Evolutionary conservation across 495 filamentous ascomycete genomes (phyloP).

Genomic region (Aspergillus avenaceus): DNA sequence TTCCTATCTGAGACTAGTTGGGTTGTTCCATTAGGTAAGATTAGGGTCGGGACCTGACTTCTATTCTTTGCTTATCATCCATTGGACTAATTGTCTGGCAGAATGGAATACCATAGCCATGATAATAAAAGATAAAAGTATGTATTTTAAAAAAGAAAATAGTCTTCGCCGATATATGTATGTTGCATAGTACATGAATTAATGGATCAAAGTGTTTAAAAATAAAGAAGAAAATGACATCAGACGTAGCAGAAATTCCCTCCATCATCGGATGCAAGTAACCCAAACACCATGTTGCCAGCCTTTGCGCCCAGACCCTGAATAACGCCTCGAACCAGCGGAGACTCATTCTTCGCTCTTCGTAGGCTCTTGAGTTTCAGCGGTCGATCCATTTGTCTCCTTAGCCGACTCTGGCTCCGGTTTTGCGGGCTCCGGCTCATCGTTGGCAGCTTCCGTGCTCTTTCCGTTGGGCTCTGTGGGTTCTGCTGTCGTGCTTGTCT

Average conservation of each 20-base stretch:
- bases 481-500: constrained; percentile 6
- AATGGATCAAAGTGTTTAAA: constrained; percentile 1
- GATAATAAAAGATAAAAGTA: too few species aligned
- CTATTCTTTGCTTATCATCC: too few species aligned
- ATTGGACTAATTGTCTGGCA: too few species aligned
- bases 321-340: constrained; percentile 12
- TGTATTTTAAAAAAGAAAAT: neutral
- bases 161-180: neutral
- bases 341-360: constrained; percentile 31
- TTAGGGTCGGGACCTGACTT: too few species aligned
- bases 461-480: constrained; percentile 13
- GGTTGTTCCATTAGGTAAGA: neutral
- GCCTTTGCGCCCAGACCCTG: constrained; percentile 38
- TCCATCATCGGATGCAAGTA: constrained; percentile 22
- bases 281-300: constrained; percentile 41
- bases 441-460: constrained; percentile 17
- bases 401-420: constrained; percentile 17
- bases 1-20: constrained; percentile 15
- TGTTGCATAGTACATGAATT: neutral
- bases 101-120: too few species aligned
- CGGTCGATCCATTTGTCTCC: constrained; percentile 17
- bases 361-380: constrained; percentile 22
- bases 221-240: constrained; percentile 1
- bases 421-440: constrained; percentile 14
- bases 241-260: constrained; percentile 13